A percentile compares a stretch with the other conserved stretches of the same genome.
phyloP scores from a whole-genome alignment of 73 alveolate species.

The Paraurostyla sp. region DNA sequence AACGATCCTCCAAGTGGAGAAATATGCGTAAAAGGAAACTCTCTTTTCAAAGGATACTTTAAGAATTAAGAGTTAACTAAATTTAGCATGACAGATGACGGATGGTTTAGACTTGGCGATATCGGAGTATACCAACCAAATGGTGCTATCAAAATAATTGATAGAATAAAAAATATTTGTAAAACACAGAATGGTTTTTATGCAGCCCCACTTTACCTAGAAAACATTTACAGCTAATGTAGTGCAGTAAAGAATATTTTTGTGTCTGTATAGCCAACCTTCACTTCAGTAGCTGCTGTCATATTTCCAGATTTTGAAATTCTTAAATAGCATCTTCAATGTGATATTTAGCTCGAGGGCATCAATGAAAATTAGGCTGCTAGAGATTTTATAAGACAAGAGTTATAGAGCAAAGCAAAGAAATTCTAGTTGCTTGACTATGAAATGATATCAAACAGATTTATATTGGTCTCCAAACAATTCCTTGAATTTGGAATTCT shows the following conservation, averaged over 20 bases:
- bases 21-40: conserved; percentile 69
- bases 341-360: not conserved
- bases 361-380: not conserved
- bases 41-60: conserved; percentile 77
- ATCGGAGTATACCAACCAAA: conserved; percentile 52
- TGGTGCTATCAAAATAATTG: conserved; percentile 95
- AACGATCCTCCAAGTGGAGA: conserved; percentile 86
- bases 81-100: conserved; percentile 75
- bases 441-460: not conserved
- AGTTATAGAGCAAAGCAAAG: not conserved
- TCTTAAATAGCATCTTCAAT: not conserved
- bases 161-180: conserved; percentile 43
- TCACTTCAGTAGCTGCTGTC: conserved; percentile 1
- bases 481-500: not conserved
- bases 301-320: conserved; percentile 26
- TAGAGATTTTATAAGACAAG: not conserved
- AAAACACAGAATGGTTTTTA: conserved; percentile 8
- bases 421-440: not conserved
- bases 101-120: conserved; percentile 86
- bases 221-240: not conserved
- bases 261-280: conserved; percentile 5
- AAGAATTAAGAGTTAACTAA: conserved; percentile 68
- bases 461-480: not conserved
- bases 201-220: conserved; percentile 32
- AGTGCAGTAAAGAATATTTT: not conserved